A percentile compares a stretch with the other conserved stretches of the same genome.
phyloP scores from a whole-genome alignment of 2,329 filamentous ascomycete genomes.

The Thelonectria rubi region DNA sequence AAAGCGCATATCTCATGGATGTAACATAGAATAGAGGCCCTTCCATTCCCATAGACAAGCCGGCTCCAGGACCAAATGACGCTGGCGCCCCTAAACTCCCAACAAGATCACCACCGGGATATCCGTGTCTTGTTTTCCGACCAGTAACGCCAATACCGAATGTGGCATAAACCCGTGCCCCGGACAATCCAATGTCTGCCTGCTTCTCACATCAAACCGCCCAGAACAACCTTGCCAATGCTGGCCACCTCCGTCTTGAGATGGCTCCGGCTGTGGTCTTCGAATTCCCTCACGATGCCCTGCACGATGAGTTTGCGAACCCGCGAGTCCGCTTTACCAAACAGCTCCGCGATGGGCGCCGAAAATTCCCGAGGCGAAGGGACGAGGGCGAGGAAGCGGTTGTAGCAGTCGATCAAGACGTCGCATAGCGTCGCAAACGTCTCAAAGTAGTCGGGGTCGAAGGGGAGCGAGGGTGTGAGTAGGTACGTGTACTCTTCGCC shows the following conservation, averaged over 20 bases:
- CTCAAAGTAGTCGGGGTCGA: constrained; percentile 96
- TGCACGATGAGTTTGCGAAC: constrained; percentile 90
- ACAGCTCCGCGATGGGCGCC: constrained; percentile 79
- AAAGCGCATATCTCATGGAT: constrained; percentile 4
- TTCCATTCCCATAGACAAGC: constrained; percentile 2
- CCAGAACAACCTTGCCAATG: constrained; percentile 87
- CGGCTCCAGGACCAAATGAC: constrained; percentile 11
- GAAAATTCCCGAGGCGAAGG: constrained; percentile 78
- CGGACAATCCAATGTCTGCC: constrained; percentile 2
- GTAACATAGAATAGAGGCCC: constrained; percentile 10
- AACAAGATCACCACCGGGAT: constrained; percentile 33
- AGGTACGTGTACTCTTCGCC: constrained; percentile 90
- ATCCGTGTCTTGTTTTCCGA: constrained; percentile 31
- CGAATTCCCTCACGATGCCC: constrained; percentile 89
- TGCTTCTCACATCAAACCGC: constrained; percentile 74
- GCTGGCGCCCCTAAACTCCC: constrained; percentile 31
- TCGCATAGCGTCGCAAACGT: constrained; percentile 97
- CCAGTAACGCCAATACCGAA: constrained; percentile 33
- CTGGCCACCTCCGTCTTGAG: constrained; percentile 84
- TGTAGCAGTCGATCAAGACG: constrained; percentile 92
- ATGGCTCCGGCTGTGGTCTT: constrained; percentile 80
- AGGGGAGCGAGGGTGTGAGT: constrained; percentile 90
- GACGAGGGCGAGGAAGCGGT: constrained; percentile 77
- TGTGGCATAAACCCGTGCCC: constrained; percentile 11
- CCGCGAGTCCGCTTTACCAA: constrained; percentile 86